Base-by-base conservation (phyloP, 2,329 filamentous ascomycete species). In the Diplodia scrobiculata region DNA sequence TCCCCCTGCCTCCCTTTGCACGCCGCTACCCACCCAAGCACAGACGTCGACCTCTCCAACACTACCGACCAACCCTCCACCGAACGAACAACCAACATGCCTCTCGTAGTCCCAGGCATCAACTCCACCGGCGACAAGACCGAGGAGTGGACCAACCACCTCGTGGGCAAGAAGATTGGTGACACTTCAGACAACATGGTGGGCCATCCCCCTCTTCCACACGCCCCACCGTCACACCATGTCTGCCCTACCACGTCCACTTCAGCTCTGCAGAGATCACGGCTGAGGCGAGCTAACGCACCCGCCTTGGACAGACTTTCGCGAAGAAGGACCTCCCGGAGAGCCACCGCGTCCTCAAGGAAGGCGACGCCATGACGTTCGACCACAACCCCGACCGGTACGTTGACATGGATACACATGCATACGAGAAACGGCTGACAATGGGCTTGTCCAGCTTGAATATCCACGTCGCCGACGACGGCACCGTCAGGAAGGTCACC, bases 101-200 rank as follows among this genome's bases (percentile, higher is more conserved):
- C 81, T 76, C 81, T 84, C 74, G 80, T 84, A 67, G 78, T 83
- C 14, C 81, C 82, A 51, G 80, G 80, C 64, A 70, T 82, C 47
- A 76, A 76, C 72, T 77, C 75, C 54, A 73, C 70, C 68, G 70
- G 71, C 25, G 73, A 76, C 68, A 73, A 78, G 71, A 75, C 73
- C 65, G 70, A 76, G 11, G 75, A 82, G 65, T 84, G 82, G 82
- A 74, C 75, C 72, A 77, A 74, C 70, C 79, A 83, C 76, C 75
- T 84, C 25, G 77, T 80, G 72, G 82, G 82, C 70, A 84, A 84
- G 80, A 83, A 82, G 73, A 72, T 84, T 45, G 82, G 82, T 13
- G 81, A 84, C 14, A 65, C 67, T 32, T 77, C 77, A 48, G 76
- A 82, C 67, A 78, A 82, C 68, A 77, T 78, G 21, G 81, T 82